A percentile compares a stretch with the other conserved stretches of the same genome.
Evolutionary conservation across 2,329 filamentous ascomycete species (phyloP).

Genomic region (Trichoderma pleuroti): DNA sequence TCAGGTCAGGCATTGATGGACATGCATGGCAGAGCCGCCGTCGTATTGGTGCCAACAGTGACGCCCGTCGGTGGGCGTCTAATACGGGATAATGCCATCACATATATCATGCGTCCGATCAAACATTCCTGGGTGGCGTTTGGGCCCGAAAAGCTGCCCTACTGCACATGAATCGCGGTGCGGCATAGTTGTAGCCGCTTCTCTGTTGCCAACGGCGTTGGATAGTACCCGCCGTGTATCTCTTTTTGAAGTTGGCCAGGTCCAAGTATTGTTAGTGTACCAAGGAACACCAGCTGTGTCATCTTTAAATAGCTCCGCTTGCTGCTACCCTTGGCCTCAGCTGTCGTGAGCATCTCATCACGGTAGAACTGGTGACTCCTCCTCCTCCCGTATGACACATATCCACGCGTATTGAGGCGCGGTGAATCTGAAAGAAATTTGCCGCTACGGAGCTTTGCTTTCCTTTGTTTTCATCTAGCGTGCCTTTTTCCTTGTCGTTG

Average conservation of each 20-base stretch:
- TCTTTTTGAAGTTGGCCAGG: background rate
- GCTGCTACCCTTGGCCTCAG: background rate
- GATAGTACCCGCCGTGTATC: background rate
- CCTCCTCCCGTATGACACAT: background rate
- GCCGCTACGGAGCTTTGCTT: background rate
- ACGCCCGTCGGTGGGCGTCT: background rate
- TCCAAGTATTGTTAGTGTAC: background rate
- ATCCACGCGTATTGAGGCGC: background rate
- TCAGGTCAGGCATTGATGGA: background rate
- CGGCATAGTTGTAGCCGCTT: background rate
- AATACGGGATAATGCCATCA: background rate
- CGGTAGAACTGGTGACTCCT: background rate
- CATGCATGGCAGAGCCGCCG: background rate
- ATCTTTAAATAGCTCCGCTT: background rate
- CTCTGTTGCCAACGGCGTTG: background rate
- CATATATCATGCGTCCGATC: background rate
- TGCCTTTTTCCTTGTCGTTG: background rate
- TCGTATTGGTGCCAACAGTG: background rate
- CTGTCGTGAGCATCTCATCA: background rate
- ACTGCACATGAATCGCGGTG: background rate
- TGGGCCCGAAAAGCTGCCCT: background rate
- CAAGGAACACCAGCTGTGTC: background rate
- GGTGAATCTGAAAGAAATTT: background rate
- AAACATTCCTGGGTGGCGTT: background rate
- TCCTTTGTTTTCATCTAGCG: background rate